phyloP scores from a whole-genome alignment of 176 grass and related monocot species.

The Eragrostis nindensis region DNA sequence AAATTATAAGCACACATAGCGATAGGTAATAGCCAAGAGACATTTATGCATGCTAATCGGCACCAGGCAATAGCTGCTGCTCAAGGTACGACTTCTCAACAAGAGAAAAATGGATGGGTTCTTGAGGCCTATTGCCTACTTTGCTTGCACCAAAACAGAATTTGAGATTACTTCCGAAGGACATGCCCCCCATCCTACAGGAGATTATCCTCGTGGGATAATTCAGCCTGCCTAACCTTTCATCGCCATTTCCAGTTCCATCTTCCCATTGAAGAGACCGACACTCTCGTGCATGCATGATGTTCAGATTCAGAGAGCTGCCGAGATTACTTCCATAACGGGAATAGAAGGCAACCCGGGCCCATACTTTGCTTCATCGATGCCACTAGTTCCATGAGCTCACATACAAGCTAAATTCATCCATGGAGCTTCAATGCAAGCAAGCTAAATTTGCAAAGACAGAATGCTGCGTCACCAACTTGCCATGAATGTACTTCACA shows the following conservation, averaged over 20 bases:
- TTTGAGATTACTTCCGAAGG: conserved; percentile 2
- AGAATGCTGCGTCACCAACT: conserved; percentile 3
- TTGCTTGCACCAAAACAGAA: conserved; percentile 39
- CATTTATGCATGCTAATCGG: conserved; percentile 37
- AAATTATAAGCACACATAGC: conserved; percentile 23
- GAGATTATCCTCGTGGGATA: conserved; percentile 52
- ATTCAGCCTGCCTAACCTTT: conserved; percentile 46
- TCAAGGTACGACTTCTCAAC: conserved; percentile 10
- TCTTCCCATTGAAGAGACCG: conserved; percentile 18
- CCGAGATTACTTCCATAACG: conserved; percentile 22
- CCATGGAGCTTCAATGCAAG: background rate
- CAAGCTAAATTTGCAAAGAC: conserved; percentile 18
- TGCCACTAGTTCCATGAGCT: background rate
- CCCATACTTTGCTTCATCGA: background rate
- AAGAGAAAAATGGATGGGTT: conserved; percentile 15
- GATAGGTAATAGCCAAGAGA: conserved; percentile 20
- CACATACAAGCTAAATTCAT: background rate
- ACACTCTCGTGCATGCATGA: conserved; percentile 17
- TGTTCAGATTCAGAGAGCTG: conserved; percentile 39
- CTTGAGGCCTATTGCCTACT: conserved; percentile 35
- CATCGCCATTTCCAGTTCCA: conserved; percentile 7
- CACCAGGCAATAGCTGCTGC: conserved; percentile 14
- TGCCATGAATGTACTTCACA: background rate
- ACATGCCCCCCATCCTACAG: background rate
- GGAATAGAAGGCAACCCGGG: background rate